Conservation (phyloP, 805 yeast species). For the Debaryomyces maramus region DNA sequence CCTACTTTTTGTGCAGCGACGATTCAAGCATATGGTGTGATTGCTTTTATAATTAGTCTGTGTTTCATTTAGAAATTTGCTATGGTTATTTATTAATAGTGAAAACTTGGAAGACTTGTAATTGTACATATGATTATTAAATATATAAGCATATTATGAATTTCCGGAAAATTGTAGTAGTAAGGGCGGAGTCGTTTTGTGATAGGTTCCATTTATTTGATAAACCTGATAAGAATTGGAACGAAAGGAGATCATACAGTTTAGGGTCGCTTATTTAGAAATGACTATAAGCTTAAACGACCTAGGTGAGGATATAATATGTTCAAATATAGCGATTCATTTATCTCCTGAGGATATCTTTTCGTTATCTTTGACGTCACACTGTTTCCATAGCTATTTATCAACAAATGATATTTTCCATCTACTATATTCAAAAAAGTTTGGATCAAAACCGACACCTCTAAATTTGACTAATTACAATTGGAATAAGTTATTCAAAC, state of each 20-base stretch:
- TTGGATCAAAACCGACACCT: slow-evolving; percentile 46
- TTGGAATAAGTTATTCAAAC: slow-evolving; percentile 51
- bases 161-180: not conserved
- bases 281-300: slow-evolving; percentile 20
- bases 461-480: slow-evolving; percentile 36
- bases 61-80: too few relatives aligned
- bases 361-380: slow-evolving; percentile 39
- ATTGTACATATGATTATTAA: not conserved
- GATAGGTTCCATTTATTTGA: too few relatives aligned
- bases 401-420: slow-evolving; percentile 33
- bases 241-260: too few relatives aligned
- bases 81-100: slow-evolving; percentile 1
- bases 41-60: not conserved
- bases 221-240: too few relatives aligned
- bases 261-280: too few relatives aligned
- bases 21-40: not conserved
- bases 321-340: slow-evolving; percentile 30
- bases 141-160: not conserved
- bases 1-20: slow-evolving; percentile 5
- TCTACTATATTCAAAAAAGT: slow-evolving; percentile 43
- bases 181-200: not conserved
- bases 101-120: slow-evolving; percentile 1
- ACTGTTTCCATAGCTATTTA: slow-evolving; percentile 29
- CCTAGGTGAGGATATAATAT: slow-evolving; percentile 43
- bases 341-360: slow-evolving; percentile 41